These are phyloP conservation scores for Globisporangium cystogenes DNA, from an alignment of 352 stramenopile species.

Conservation along the genomic window DNA sequence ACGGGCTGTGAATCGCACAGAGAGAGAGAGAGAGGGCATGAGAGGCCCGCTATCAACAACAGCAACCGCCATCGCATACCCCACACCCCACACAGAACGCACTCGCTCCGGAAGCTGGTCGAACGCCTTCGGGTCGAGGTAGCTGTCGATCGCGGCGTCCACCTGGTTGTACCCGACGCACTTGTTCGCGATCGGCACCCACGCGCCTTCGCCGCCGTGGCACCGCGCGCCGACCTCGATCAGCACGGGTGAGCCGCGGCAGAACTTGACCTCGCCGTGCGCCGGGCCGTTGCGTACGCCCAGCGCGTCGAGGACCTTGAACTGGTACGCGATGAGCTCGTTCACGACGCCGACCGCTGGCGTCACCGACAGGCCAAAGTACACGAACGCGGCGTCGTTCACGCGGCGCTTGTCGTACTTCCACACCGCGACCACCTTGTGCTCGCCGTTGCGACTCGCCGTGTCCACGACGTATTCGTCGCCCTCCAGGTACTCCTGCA, in stretches of 20 bases:
- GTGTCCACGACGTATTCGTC: conserved; percentile 97
- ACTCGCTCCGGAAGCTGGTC: conserved; percentile 49
- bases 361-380: conserved; percentile 84
- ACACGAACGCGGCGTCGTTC: conserved; percentile 94
- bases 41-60: not conserved
- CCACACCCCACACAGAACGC: too few species aligned
- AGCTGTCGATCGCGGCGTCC: conserved; percentile 83
- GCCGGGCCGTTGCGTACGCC: conserved; percentile 71
- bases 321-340: conserved; percentile 82
- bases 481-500: conserved; percentile 94
- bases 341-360: conserved; percentile 62
- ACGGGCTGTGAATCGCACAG: conserved; percentile 27
- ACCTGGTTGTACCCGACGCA: conserved; percentile 95
- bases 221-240: conserved; percentile 96
- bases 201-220: conserved; percentile 94
- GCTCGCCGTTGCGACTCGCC: conserved; percentile 87
- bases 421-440: conserved; percentile 96
- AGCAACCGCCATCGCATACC: not conserved
- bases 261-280: conserved; percentile 86
- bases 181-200: conserved; percentile 87
- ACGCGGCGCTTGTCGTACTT: conserved; percentile 96
- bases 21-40: too few species aligned
- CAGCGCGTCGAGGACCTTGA: conserved; percentile 63
- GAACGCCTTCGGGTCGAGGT: conserved; percentile 56
- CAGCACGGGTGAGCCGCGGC: conserved; percentile 81